Conservation (phyloP, 1,139 yeast genomes). For the Nakaseomyces glabratus region DNA sequence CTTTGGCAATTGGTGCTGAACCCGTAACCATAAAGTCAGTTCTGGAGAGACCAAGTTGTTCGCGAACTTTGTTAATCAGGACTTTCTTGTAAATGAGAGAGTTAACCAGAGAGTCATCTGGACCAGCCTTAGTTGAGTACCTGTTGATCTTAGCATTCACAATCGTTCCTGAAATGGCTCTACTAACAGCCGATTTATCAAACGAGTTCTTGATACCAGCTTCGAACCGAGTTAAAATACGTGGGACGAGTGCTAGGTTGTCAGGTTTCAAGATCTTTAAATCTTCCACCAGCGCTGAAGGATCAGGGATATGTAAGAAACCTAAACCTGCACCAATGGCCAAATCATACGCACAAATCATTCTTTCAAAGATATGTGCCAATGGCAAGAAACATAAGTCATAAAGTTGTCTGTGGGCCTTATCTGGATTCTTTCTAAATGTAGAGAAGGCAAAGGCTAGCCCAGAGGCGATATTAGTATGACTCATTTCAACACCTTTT, state of each 20-base stretch:
- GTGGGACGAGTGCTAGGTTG: conserved; percentile 50
- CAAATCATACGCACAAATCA: conserved; percentile 24
- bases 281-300: conserved; percentile 44
- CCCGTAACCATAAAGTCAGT: conserved; percentile 44
- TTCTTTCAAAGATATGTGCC: conserved; percentile 61
- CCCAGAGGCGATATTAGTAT: conserved; percentile 45
- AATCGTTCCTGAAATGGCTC: conserved; percentile 31
- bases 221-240: conserved; percentile 57
- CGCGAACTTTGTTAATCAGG: conserved; percentile 44
- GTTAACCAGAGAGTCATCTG: conserved; percentile 29
- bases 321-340: conserved; percentile 35
- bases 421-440: conserved; percentile 17
- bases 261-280: conserved; percentile 47
- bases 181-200: conserved; percentile 25
- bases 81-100: conserved; percentile 37
- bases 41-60: conserved; percentile 49
- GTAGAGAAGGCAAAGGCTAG: conserved; percentile 29
- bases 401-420: conserved; percentile 16
- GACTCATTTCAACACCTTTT: conserved; percentile 62
- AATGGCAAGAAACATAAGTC: conserved; percentile 47
- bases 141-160: conserved; percentile 34
- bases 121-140: conserved; percentile 33
- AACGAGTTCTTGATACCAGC: conserved; percentile 38
- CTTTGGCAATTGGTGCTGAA: conserved; percentile 64
- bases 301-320: conserved; percentile 41